Evolutionary conservation across 2,329 filamentous ascomycete genomes (phyloP), one percentile per base, ranked within the genome.

Genomic region (Penicillium paneum): DNA sequence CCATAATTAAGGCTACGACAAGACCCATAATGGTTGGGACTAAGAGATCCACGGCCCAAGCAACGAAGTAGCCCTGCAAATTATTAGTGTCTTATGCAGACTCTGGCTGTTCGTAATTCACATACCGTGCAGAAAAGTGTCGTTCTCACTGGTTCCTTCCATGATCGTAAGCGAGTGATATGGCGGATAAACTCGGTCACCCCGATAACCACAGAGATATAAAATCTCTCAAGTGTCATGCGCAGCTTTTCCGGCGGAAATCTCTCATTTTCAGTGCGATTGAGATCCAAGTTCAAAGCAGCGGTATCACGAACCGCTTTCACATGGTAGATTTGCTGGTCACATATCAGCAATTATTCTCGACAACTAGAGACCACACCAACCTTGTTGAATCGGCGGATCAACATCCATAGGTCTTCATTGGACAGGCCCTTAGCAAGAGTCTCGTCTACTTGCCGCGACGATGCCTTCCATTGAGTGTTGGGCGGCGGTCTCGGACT

Each of bases 181-280:
- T 95, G 90, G 65, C 93, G 91, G 57, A 81, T 83, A 19, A 84
- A 80, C 0, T 78, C 80, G 36, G 90, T 80, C 11, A 91, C 42
- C 12, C 86, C 81, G 44, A 93, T 82, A 8, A 88, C 76, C 1
- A 95, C 84, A 0, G 88, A 89, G 80, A 90, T 91, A 69, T 95
- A 96, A 10, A 94, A 76, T 13, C 91, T 80, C 72, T 95, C 90
- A 10, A 94, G 69, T 47, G 88, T 91, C 7, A 86, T 84, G 10
- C 90, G 82, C 49, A 95, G 76, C 72, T 94, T 94, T 65, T 94
- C 89, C 0, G 90, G 90, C 0, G 88, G 89, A 69, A 94, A 94
- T 49, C 91, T 87, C 59, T 94, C 90, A 51, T 92, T 85, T 21
- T 91, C 87, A 5, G 89, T 86, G 51, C 90, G 87, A 63, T 91